Evolutionary conservation across 139 green algal genomes (phyloP), one percentile per base, ranked within the genome.

Genomic region (Picochlorum costavermella): DNA sequence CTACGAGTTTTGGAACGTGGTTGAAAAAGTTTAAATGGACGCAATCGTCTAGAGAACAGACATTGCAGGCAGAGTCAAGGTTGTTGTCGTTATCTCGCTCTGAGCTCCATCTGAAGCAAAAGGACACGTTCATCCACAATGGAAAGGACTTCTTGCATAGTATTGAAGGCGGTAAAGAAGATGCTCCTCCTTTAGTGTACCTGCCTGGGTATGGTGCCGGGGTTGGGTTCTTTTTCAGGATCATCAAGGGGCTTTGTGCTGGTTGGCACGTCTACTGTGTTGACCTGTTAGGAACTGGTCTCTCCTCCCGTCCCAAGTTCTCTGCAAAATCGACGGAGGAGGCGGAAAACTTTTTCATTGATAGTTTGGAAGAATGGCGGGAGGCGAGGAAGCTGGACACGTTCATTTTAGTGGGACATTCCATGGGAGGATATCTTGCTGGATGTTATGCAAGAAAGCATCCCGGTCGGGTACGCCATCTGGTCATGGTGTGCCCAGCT

Each of bases 401-500:
- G 8, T 81, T 93, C 60, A 63, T 90, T 10, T 75, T 92, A 30
- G 72, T 94, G 30, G 89, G 86, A 2, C 89, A 96, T 81, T 79
- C 50, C 61, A 61, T 96, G 63, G 50, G 30, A 25, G 31, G 56
- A 26, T 63, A 57, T 44, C 25, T 45, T 14, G 49, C 49, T 50
- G 83, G 87, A 37, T 68, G 37, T 53, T 96, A 96, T 66, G 87
- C 89, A 8, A 68, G 92, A 55, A 46, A 63, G 5, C 73, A 96
- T 70, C 89, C 89, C 0, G 81, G 95, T 60, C 75, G 85, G 23
- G 84, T 96, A 53, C 5, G 84, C 60, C 87, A 96, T 69, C 80
- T 96, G 14, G 69, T 96, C 46, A 78, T 96, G 11, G 88, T 96
- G 14, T 89, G 79, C 43, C 88, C 89, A 20, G 89, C 87, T 10